A percentile compares a stretch with the other conserved stretches of the same genome.
These are phyloP conservation scores for Yamadazyma membranifaciens DNA, from an alignment of 1,139 yeast species.

Conservation along the genomic window DNA sequence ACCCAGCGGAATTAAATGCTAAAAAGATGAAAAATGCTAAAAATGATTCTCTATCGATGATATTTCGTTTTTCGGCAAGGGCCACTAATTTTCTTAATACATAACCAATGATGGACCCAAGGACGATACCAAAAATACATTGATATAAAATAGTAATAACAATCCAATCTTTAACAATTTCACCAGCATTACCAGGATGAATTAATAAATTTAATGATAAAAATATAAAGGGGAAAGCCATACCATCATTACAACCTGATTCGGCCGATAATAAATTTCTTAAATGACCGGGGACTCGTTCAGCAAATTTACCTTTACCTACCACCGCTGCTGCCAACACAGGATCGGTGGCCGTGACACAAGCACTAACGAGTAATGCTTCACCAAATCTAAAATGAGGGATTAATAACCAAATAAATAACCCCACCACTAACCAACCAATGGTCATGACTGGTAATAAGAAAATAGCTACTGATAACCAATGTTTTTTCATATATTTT, in stretches of 20 bases:
- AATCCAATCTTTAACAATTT: conserved; percentile 83
- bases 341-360: conserved; percentile 97
- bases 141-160: conserved; percentile 80
- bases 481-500: conserved; percentile 87
- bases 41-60: conserved; percentile 92
- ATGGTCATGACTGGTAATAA: conserved; percentile 90
- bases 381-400: conserved; percentile 81
- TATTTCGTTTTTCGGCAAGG: conserved; percentile 69
- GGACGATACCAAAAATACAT: conserved; percentile 77
- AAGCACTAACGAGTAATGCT: conserved; percentile 80
- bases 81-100: conserved; percentile 69
- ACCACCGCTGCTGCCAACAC: conserved; percentile 97
- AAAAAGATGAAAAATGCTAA: conserved; percentile 85
- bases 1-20: conserved; percentile 88
- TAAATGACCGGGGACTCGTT: conserved; percentile 94
- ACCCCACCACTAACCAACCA: conserved; percentile 89
- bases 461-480: conserved; percentile 77
- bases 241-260: conserved; percentile 96
- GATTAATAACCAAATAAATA: conserved; percentile 79
- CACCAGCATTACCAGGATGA: conserved; percentile 62
- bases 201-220: conserved; percentile 68
- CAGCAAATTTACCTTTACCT: conserved; percentile 97
- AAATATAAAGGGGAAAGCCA: conserved; percentile 95
- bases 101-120: conserved; percentile 81
- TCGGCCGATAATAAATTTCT: conserved; percentile 89